phyloP scores from a whole-genome alignment of 805 yeast species.

The Myxozyma neotropica region DNA sequence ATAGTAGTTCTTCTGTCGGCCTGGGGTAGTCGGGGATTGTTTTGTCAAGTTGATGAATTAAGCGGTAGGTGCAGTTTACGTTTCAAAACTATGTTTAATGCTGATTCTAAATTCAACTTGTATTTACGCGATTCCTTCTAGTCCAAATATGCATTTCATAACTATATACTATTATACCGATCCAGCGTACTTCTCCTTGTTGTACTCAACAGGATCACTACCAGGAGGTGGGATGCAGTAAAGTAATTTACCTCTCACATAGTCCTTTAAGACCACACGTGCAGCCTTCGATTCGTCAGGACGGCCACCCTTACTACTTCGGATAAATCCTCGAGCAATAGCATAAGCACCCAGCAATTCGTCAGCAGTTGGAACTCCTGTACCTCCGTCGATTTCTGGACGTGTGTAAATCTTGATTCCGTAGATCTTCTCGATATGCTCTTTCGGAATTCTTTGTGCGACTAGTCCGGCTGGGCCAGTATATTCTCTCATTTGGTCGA shows the following conservation, averaged over 20 bases:
- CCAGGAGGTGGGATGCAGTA: slow-evolving; percentile 89
- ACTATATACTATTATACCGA: neutral
- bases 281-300: slow-evolving; percentile 97
- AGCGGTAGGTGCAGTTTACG: too few relatives aligned
- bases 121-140: too few relatives aligned
- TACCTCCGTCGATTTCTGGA: slow-evolving; percentile 83
- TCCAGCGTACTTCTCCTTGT: slow-evolving; percentile 51
- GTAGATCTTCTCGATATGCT: slow-evolving; percentile 83
- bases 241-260: slow-evolving; percentile 86
- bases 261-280: slow-evolving; percentile 88
- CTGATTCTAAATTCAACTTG: too few relatives aligned
- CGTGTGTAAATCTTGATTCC: slow-evolving; percentile 85
- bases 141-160: neutral
- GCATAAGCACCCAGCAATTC: slow-evolving; percentile 91
- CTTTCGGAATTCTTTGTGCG: slow-evolving; percentile 85
- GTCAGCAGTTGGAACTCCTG: slow-evolving; percentile 82
- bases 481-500: slow-evolving; percentile 91
- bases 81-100: too few relatives aligned
- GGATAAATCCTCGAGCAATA: slow-evolving; percentile 92
- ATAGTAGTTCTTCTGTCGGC: too few relatives aligned
- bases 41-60: too few relatives aligned
- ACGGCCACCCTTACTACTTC: slow-evolving; percentile 90
- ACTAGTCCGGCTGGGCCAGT: slow-evolving; percentile 87
- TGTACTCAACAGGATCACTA: slow-evolving; percentile 65
- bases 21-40: too few relatives aligned